Evolutionary conservation across 2,329 filamentous ascomycete species (phyloP), one percentile per base, ranked within the genome.

Genomic region (Lecanoromycetidae sp.): DNA sequence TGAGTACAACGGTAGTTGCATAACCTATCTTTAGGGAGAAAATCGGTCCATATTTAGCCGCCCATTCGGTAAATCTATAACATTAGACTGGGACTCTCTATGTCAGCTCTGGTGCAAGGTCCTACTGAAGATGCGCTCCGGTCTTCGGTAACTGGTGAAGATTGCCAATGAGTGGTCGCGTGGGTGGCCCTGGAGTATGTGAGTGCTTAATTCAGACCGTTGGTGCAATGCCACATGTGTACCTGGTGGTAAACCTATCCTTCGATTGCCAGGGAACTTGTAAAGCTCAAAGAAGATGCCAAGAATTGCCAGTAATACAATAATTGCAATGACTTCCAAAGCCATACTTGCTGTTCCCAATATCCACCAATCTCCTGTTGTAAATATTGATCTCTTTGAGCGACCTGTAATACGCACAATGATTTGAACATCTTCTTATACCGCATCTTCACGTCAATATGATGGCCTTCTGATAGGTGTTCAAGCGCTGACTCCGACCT

Each of bases 21-120:
- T 59, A 57, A 3, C 67, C 66, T 9, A 70, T 56, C 52, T 71
- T 72, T 41, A 70, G 57, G 0, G 59, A 60, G 50, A 59, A 71
- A 13, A 72, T 57, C 0, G 60, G 61, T n/a, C 69, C 69, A 49
- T 70, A 71, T 15, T 57, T 44, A 15, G 61, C 57, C 0, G 68
- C 63, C 66, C 67, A 70, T 60, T 70, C 57, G 12, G 62, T 64
- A 52, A 70, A 67, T 53, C 63, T 69, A 32, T 32, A n/a, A 32
- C 10, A 32, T 32, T 32, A 32, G 29, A 10, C 29, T 32, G 29
- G 29, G 29, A 32, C 3, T n/a, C 29, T 32, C 10, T 32, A 32
- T n/a, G 15, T 32, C 29, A 32, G 29, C 29, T 3, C 29, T 32
- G 29, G 29, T 32, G 5, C 10, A 32, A 32, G 29, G 29, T 32